A percentile compares a stretch with the other conserved stretches of the same genome.
These are phyloP conservation scores for Fusarium dimerum DNA, from an alignment of 2,329 filamentous ascomycete genomes.

Conservation along the genomic window DNA sequence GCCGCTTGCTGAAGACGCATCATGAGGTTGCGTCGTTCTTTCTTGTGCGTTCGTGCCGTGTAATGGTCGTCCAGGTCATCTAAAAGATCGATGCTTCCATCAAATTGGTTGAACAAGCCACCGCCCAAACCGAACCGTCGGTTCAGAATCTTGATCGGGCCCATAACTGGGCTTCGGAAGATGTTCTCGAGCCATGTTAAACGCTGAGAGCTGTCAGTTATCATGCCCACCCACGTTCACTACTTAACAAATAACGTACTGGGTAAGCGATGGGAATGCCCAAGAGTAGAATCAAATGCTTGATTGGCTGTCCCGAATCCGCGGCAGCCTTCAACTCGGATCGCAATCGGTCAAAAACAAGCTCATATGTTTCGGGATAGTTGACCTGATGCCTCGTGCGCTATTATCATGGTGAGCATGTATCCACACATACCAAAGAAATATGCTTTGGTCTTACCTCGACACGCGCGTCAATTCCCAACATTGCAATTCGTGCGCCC, in stretches of 20 bases:
- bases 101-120: slow-evolving; percentile 89
- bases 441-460: slow-evolving; percentile 55
- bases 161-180: slow-evolving; percentile 81
- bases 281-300: slow-evolving; percentile 83
- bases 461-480: slow-evolving; percentile 90
- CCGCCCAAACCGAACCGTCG: slow-evolving; percentile 85
- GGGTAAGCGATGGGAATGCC: slow-evolving; percentile 88
- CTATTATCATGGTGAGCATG: slow-evolving; percentile 49
- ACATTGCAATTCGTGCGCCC: slow-evolving; percentile 78
- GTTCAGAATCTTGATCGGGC: slow-evolving; percentile 85
- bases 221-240: background rate
- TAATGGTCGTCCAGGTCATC: slow-evolving; percentile 97
- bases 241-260: slow-evolving; percentile 45
- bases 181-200: slow-evolving; percentile 97
- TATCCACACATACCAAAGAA: background rate
- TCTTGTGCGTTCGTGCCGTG: slow-evolving; percentile 88
- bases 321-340: slow-evolving; percentile 71
- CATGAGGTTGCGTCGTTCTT: slow-evolving; percentile 77
- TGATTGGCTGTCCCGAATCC: slow-evolving; percentile 72
- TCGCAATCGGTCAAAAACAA: slow-evolving; percentile 76
- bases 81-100: slow-evolving; percentile 87
- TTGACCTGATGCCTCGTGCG: slow-evolving; percentile 93
- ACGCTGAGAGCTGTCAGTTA: slow-evolving; percentile 49
- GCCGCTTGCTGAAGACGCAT: slow-evolving; percentile 81
- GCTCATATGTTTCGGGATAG: slow-evolving; percentile 86